Evolutionary conservation across 805 yeast species (phyloP), one percentile per base, ranked within the genome.

Genomic region (Lipomyces sp.): DNA sequence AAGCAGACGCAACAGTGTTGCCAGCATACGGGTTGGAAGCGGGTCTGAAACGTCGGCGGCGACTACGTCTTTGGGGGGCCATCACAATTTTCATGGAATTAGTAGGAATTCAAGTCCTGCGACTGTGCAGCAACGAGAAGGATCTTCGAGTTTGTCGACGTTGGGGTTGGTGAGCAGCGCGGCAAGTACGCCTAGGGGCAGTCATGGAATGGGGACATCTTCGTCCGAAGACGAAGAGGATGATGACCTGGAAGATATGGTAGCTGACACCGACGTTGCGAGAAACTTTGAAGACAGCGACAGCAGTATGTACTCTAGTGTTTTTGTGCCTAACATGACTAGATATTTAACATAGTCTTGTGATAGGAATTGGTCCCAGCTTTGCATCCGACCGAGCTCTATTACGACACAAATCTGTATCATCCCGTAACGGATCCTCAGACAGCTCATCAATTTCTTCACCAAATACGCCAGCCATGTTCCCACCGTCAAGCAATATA

Each of bases 1-100:
- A 3, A 60, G 63, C 61, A 32, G 63, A 18, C 58, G 63, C 11
- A 60, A 60, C 13, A 60, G 63, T 39, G n/a, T 60, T 33, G 57
- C 63, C 2, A 29, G 58, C 18, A 5, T 13, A 39, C 32, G 33
- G 34, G 10, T 60, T 34, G 57, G 45, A 18, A 42, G 48, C 24
- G 56, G 56, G n/a, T 32, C 37, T 53, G 56, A 53, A n/a, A 24
- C 8, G 48, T 42, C 24, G 24, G 24, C 24, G 24, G 5, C 48
- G 48, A 42, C 24, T 7, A n/a, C 18, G 6, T 42, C 48, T 4
- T 15, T n/a, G 48, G 48, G 48, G n/a, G 24, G 24, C 18, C 24
- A 42, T 42, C 48, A 42, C 48, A n/a, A 18, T 15, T 42, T 42
- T 15, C 48, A 42, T 42, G 48, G 48, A 6, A 42, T 42, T n/a